These are phyloP conservation scores for Aspergillus sclerotialis DNA, from an alignment of 2,329 filamentous ascomycete genomes.

Conservation along the genomic window DNA sequence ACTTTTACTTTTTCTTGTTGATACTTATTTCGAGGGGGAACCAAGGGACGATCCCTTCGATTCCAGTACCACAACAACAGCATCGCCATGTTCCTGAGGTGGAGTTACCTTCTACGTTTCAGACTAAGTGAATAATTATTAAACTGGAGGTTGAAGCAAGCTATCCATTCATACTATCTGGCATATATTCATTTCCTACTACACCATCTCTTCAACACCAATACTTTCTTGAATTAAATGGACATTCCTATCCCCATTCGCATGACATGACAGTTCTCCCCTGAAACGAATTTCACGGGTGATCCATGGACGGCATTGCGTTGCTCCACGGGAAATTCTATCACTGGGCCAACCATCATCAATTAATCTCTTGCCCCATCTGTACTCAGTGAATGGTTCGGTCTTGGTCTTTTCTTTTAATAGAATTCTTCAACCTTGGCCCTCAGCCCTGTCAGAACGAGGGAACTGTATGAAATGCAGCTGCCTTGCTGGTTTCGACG, in stretches of 20 bases:
- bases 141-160: no score
- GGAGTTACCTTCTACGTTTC: no score
- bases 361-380: not conserved
- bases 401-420: not conserved
- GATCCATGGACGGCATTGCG: not conserved
- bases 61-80: no score
- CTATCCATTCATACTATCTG: no score
- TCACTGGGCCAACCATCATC: conserved; percentile 13
- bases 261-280: not conserved
- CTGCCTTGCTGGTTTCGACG: no score
- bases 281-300: not conserved
- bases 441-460: not conserved
- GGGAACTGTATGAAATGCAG: not conserved
- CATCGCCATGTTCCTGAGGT: no score
- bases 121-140: no score
- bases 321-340: conserved; percentile 5
- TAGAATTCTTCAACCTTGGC: not conserved
- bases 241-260: no score
- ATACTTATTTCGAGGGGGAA: not conserved
- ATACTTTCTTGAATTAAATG: no score
- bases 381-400: not conserved
- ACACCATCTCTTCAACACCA: not conserved
- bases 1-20: not conserved
- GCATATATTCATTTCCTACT: not conserved
- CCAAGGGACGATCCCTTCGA: not conserved